A percentile compares a stretch with the other conserved stretches of the same genome.
Evolutionary conservation across 148 eudicot genomes (phyloP).

Genomic region (Nyssa sinensis): DNA sequence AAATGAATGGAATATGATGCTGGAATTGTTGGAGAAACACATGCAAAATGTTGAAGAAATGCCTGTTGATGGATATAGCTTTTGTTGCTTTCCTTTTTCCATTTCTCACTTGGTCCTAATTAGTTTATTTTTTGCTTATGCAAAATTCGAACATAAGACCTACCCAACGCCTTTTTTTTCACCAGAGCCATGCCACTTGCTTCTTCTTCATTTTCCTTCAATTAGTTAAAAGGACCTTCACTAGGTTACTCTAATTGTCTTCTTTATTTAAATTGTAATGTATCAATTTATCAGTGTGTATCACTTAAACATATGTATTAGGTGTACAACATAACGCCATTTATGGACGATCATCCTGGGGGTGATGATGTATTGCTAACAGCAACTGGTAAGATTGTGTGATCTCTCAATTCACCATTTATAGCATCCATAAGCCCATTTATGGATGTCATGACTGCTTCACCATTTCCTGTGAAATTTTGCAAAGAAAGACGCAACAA

Average conservation of each 20-base stretch:
- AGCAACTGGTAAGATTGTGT: conserved; percentile 34
- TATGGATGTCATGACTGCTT: background rate
- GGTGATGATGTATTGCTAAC: conserved; percentile 44
- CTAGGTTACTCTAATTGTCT: background rate
- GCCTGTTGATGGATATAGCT: too few relatives aligned
- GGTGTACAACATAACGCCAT: conserved; percentile 51
- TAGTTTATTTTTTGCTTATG: too few relatives aligned
- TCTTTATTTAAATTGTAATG: background rate
- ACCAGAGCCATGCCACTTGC: too few relatives aligned
- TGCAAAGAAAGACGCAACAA: conserved; percentile 48
- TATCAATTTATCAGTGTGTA: background rate
- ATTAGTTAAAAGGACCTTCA: too few relatives aligned
- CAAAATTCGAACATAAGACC: too few relatives aligned
- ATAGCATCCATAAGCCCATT: background rate
- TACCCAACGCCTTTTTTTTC: too few relatives aligned
- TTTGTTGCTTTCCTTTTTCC: too few relatives aligned
- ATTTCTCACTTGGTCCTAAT: too few relatives aligned
- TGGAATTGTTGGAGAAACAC: too few relatives aligned
- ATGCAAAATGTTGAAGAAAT: too few relatives aligned
- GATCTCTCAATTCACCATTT: background rate
- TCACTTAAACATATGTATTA: conserved; percentile 15
- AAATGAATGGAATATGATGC: too few relatives aligned
- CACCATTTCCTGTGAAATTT: background rate
- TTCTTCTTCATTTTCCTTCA: too few relatives aligned
- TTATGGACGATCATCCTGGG: conserved; percentile 57